Evolutionary conservation across 1,139 yeast genomes (phyloP).

Genomic region (Scheffersomyces segobiensis): DNA sequence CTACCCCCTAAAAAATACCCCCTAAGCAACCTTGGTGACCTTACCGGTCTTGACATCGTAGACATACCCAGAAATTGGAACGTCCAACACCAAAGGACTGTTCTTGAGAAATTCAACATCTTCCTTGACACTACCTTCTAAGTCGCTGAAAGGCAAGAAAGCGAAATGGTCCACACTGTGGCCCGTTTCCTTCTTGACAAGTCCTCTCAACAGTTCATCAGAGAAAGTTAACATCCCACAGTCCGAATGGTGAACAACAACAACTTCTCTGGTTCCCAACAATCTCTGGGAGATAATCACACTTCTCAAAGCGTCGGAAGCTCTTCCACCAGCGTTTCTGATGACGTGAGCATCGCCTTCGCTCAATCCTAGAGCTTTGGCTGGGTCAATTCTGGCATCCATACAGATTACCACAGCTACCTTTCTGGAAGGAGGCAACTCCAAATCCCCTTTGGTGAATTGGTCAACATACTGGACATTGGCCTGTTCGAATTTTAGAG

Average conservation of each 20-base stretch:
- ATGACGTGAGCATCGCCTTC: constrained; percentile 49
- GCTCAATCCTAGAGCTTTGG: constrained; percentile 36
- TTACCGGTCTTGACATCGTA: constrained; percentile 39
- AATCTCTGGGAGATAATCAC: constrained; percentile 37
- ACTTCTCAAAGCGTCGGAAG: constrained; percentile 40
- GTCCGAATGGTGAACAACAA: constrained; percentile 42
- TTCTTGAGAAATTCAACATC: constrained; percentile 27
- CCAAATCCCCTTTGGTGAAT: constrained; percentile 26
- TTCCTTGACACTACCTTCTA: constrained; percentile 34
- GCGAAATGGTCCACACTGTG: constrained; percentile 27
- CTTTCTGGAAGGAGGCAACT: constrained; percentile 38
- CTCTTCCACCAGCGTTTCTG: constrained; percentile 48
- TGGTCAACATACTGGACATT: constrained; percentile 18
- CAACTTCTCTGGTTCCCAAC: constrained; percentile 40
- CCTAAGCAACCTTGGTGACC: constrained; percentile 18
- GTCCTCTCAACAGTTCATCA: constrained; percentile 27
- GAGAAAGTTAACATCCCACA: constrained; percentile 45
- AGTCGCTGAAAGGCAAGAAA: constrained; percentile 34
- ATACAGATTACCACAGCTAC: constrained; percentile 42
- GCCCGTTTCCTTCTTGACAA: constrained; percentile 29
- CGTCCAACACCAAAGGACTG: constrained; percentile 28
- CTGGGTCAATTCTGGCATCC: constrained; percentile 49
- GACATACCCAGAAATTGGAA: constrained; percentile 36
- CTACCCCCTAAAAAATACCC: background rate
- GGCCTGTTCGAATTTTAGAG: constrained; percentile 24